Base-by-base conservation (phyloP, 805 yeast genomes). In the Candida hungchunana region DNA sequence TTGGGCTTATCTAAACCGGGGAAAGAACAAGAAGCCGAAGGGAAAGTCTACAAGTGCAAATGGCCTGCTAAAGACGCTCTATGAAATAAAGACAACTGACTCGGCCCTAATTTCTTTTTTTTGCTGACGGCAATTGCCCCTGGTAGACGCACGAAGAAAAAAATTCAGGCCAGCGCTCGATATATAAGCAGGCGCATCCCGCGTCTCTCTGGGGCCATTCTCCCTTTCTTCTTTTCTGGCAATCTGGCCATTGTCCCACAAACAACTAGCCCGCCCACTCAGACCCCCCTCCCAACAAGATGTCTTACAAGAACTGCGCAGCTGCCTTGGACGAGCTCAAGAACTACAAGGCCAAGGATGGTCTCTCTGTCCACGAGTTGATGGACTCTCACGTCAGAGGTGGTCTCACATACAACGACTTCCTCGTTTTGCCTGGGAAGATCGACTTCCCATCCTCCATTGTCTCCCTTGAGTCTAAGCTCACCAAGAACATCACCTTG, bases 391-490 rank as follows among this genome's bases (percentile, higher is more conserved):
- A 77, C 51, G 63, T 69, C 53, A 82, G 93, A 67, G 98, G 98
- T 63, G 98, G 98, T 40, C 77, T 93, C 59, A 93, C 98, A 49
- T 93, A 93, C 73, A 93, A 93, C 60, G 98, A 93, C 69, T 87
- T 93, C 64, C 75, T 93, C 64, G 75, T 93, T 53, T 77, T 93
- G 55, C 98, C 98, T 49, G 97, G 97, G 47, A 86, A 87, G 70
- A 85, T 90, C 58, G 73, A 78, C 55, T 89, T 89, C 71, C 85
- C 96, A 44, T 77, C 97, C 20, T 71, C 81, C 35, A 67, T 52
- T 16, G 97, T 93, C 43, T 66, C 69, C 32, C 72, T 90, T 60
- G 96, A 89, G 52, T 75, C 96, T 47, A 83, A 76, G 64, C 72
- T 93, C 64, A 90, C 98, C 59, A 89, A 83, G 71, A 83, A 82